Base-by-base conservation (phyloP, 2,329 filamentous ascomycete species). In the Venturia effusa region DNA sequence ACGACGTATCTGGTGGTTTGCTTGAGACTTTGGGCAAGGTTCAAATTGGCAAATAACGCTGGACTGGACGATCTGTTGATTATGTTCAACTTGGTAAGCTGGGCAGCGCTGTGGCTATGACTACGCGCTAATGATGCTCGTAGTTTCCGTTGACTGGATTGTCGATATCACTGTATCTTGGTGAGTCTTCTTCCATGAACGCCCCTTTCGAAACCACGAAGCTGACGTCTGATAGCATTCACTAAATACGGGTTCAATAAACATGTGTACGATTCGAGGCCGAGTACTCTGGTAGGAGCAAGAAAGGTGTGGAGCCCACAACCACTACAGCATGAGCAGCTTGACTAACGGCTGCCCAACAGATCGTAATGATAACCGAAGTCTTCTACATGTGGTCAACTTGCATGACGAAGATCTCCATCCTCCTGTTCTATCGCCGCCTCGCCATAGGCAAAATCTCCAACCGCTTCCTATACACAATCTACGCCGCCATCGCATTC, bases 81-180 rank as follows among this genome's bases (percentile, higher is more conserved):
- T n/a, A 64, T 69, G 45, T 61, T 66, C 24, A 63, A 66, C 8
- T 66, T 68, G 68, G 66, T 80, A 68, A 13, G 37, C 37, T 40
- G n/a, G 17, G 22, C 22, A 15, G 37, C 6, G 19, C 24, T 37
- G 4, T n/a, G 17, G 45, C 30, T 2, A 59, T 8, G 22, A 37
- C 19, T 37, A 13, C 22, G 22, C 13, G 30, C 55, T 37, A 19
- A 30, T 24, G 32, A 22, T n/a, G 39, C 11, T 27, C 37, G 13
- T 64, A 60, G 61, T 67, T 67, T 17, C 68, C 67, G 8, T 61
- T 54, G 48, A 68, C 66, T 13, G 51, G 61, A n/a, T 5, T 65
- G 19, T 37, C 61, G 4, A 40, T 65, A 39, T 67, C 68, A 34
- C 51, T 57, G 17, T 57, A 57, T 34, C 51, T 57, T 57, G 51